Evolutionary conservation across 2,329 filamentous ascomycete genomes (phyloP).

Genomic region (Fusarium sublunatum): DNA sequence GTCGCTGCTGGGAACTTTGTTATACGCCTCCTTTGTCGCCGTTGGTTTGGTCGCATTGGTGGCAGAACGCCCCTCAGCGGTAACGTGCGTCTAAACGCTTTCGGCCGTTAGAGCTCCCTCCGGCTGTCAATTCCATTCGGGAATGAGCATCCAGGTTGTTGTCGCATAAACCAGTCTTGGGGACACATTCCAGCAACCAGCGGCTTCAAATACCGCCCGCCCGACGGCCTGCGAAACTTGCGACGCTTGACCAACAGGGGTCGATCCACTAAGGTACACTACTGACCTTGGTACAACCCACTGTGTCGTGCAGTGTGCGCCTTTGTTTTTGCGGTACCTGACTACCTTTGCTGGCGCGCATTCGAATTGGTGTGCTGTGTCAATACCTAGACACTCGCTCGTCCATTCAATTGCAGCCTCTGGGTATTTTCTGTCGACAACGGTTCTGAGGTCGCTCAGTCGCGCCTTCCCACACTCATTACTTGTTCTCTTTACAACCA

Average conservation of each 20-base stretch:
- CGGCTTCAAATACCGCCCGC: slow-evolving; percentile 23
- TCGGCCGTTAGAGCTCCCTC: slow-evolving; percentile 27
- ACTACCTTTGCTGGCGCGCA: slow-evolving; percentile 26
- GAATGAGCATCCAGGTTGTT: slow-evolving; percentile 43
- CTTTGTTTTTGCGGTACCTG: slow-evolving; percentile 26
- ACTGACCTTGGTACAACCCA: slow-evolving; percentile 26
- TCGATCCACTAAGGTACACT: slow-evolving; percentile 31
- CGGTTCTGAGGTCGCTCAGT: slow-evolving; percentile 16
- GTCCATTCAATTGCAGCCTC: slow-evolving; percentile 22
- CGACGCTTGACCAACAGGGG: slow-evolving; percentile 36
- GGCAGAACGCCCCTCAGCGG: slow-evolving; percentile 23
- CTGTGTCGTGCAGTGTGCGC: slow-evolving; percentile 33
- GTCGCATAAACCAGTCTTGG: slow-evolving; percentile 36
- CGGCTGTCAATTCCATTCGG: slow-evolving; percentile 31
- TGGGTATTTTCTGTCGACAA: slow-evolving; percentile 31
- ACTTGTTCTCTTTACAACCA: slow-evolving; percentile 7
- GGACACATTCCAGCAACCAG: slow-evolving; percentile 41
- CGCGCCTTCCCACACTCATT: slow-evolving; percentile 27
- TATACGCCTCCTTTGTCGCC: slow-evolving; percentile 19
- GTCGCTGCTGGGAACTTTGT: slow-evolving; percentile 18
- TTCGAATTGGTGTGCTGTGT: slow-evolving; percentile 21
- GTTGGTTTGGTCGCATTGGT: slow-evolving; percentile 35
- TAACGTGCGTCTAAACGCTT: slow-evolving; percentile 13
- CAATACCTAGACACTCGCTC: slow-evolving; percentile 35
- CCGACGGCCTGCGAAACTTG: slow-evolving; percentile 17